Base-by-base conservation (phyloP, 208 protist species). In the Crithidia sp. region DNA sequence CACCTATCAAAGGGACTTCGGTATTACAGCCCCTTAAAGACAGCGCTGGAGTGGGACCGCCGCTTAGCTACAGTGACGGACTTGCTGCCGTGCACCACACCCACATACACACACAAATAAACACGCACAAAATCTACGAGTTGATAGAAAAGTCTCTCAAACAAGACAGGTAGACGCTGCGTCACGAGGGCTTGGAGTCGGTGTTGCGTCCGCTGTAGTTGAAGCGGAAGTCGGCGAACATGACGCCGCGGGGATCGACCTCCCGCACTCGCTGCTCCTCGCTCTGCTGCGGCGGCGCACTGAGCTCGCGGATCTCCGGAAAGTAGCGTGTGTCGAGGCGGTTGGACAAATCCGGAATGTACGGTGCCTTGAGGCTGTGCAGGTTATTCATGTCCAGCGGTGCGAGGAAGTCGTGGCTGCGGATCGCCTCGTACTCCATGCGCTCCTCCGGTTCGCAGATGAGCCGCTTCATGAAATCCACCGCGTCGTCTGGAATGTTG, bases 391-490 rank as follows among this genome's bases (percentile, higher is more conserved):
- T 90, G 58, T 95, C 85, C 13, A 95, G 64, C 10, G 81, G 71
- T 17, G 82, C 47, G 45, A 98, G 94, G 65, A 97, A 98, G 17
- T 88, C 80, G 71, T 98, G 95, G 0, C 52, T 47, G 58, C 91
- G 88, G 41, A 98, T 94, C 17, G 84, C 83, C 5, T 88, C 79
- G 72, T 84, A 95, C 52, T 83, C 84, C 72, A 96, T 86, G 40
- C 95, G 88, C 16, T 97, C 78, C 49, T 86, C 78, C 12, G 87
- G 83, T 43, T 97, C 93, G 57, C 93, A 97, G 68, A 98, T 85
- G 44, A 98, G 92, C 4, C 82, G 83, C 64, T 88, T 69, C 71
- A 99, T 97, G 40, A 99, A 88, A 62, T 98, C 92, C 36, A 97
- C 85, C 8, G 97, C 95, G 14, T 94, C 91, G 17, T 88, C 78